phyloP scores from a whole-genome alignment of 371 early-diverging fungal genomes.

The Lichtheimia corymbifera region DNA sequence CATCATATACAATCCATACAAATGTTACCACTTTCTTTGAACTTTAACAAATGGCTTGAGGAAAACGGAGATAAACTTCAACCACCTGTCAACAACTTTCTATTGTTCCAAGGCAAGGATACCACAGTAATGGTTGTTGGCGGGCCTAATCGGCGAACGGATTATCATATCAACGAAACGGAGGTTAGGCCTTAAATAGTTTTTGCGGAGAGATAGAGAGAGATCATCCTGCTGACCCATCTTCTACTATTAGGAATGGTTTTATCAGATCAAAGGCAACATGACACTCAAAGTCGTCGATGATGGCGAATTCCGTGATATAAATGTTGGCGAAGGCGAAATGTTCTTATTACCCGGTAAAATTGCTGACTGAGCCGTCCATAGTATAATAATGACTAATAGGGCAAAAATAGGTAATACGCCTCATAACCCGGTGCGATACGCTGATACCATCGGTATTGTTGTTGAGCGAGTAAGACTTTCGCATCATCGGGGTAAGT shows the following conservation, averaged over 20 bases:
- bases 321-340: slow-evolving; percentile 86
- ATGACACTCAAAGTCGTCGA: slow-evolving; percentile 88
- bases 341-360: slow-evolving; percentile 94
- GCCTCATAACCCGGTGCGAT: slow-evolving; percentile 95
- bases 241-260: slow-evolving; percentile 79
- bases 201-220: no score
- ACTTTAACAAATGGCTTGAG: slow-evolving; percentile 86
- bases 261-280: slow-evolving; percentile 92
- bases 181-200: slow-evolving; percentile 58
- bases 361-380: neutral
- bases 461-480: slow-evolving; percentile 89
- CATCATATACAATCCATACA: slow-evolving; percentile 2
- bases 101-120: slow-evolving; percentile 80
- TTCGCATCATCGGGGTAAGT: slow-evolving; percentile 70
- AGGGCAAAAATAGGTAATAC: slow-evolving; percentile 59
- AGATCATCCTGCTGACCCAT: neutral
- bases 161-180: slow-evolving; percentile 95
- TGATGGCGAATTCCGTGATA: slow-evolving; percentile 76
- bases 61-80: slow-evolving; percentile 81
- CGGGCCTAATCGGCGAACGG: slow-evolving; percentile 84
- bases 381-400: neutral
- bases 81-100: slow-evolving; percentile 95
- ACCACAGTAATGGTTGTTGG: slow-evolving; percentile 90
- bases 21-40: slow-evolving; percentile 74
- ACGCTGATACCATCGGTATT: slow-evolving; percentile 89